Percentiles rank a stretch among this genome's conserved stretches.
phyloP scores from a whole-genome alignment of 441 rosid species.

The Daphne laureola region DNA sequence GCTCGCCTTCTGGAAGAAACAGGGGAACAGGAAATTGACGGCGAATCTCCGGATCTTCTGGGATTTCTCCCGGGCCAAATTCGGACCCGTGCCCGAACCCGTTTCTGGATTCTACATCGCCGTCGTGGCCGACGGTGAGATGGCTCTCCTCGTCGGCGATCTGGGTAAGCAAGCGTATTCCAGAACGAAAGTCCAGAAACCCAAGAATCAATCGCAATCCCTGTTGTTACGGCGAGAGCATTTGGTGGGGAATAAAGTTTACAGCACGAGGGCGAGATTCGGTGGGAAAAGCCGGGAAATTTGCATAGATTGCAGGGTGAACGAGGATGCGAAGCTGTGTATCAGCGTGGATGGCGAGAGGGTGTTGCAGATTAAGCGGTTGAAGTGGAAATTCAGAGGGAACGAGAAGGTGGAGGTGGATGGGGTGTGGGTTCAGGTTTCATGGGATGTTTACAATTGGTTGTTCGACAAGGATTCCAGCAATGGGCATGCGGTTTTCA shows the following conservation, averaged over 20 bases:
- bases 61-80: conserved; percentile 69
- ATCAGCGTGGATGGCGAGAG: conserved; percentile 45
- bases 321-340: conserved; percentile 49
- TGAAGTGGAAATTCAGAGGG: conserved; percentile 90
- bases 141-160: conserved; percentile 69
- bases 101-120: conserved; percentile 69
- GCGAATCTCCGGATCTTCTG: conserved; percentile 50
- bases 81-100: conserved; percentile 78
- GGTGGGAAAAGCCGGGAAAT: conserved; percentile 64
- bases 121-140: conserved; percentile 54
- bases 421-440: conserved; percentile 66
- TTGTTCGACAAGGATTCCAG: conserved; percentile 34
- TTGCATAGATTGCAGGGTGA: conserved; percentile 53
- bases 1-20: conserved; percentile 63
- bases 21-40: conserved; percentile 48
- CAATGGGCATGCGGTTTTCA: conserved; percentile 57
- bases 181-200: conserved; percentile 34
- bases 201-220: conserved; percentile 40
- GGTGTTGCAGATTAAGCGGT: conserved; percentile 59
- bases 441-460: conserved; percentile 98
- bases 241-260: conserved; percentile 57
- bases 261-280: conserved; percentile 49
- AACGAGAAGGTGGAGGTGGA: conserved; percentile 69
- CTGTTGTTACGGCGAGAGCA: conserved; percentile 69
- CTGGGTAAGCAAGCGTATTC: conserved; percentile 43